A percentile compares a stretch with the other conserved stretches of the same genome.
phyloP scores from a whole-genome alignment of 1,284 basidiomycete species.

The Omphalotus olearius region DNA sequence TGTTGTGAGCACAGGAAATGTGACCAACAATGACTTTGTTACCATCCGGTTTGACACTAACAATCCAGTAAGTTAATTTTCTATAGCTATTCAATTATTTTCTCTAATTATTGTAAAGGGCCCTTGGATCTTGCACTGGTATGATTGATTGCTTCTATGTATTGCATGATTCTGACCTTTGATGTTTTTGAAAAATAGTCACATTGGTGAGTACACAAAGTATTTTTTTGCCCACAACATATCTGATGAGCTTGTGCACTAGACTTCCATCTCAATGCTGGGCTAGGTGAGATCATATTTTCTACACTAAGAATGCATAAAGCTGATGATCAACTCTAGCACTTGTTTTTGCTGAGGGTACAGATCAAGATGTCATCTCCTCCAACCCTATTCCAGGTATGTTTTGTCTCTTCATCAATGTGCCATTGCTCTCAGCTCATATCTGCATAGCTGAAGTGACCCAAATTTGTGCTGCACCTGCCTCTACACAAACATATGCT shows the following conservation, averaged over 20 bases:
- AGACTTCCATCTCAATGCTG: constrained; percentile 14
- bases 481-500: too few relatives aligned
- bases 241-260: constrained; percentile 24
- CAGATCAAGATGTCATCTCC: neutral
- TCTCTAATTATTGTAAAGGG: constrained; percentile 7
- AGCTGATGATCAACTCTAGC: constrained; percentile 7
- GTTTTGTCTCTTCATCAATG: too few relatives aligned
- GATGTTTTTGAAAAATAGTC: constrained; percentile 10
- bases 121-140: constrained; percentile 18
- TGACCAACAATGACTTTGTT: constrained; percentile 20
- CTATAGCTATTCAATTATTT: too few relatives aligned
- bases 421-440: too few relatives aligned
- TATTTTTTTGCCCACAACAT: constrained; percentile 16
- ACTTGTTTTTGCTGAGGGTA: constrained; percentile 14
- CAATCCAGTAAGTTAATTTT: constrained; percentile 16
- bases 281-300: neutral
- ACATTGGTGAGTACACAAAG: constrained; percentile 3
- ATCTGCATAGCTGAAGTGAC: too few relatives aligned
- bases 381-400: too few relatives aligned
- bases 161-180: neutral
- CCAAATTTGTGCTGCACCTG: too few relatives aligned
- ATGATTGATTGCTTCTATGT: neutral
- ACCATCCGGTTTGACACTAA: constrained; percentile 24
- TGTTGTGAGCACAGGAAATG: constrained; percentile 23
- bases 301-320: neutral